Base-by-base conservation (phyloP, 208 protist genomes). In the Phytomonas sp. region DNA sequence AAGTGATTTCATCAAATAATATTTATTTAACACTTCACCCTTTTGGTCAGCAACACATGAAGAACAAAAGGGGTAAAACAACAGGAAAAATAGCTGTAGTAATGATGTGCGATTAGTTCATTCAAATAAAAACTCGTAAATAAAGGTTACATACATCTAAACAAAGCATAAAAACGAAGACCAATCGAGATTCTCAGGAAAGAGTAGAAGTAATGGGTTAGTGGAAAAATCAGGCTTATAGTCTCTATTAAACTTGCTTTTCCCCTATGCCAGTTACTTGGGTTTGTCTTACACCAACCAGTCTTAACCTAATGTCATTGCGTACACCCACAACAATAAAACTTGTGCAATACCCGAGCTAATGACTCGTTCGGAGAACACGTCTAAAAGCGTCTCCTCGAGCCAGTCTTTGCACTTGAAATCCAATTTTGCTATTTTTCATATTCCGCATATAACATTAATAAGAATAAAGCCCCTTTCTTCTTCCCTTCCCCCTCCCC, bases 381-480 rank as follows among this genome's bases (percentile, higher is more conserved):
- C 3, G 34, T 37, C 40, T 49, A 10, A 49, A 49, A 49, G 3
- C 40, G 19, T 49, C 40, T 19, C 40, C 14, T 49, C 19, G 10
- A 10, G 1, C 12, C 40, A 19, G 40, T 49, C 1, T 49, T 10
- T 49, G 40, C 40, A 49, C 19, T 49, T 49, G 19, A 16, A 12
- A 19, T 49, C 19, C 19, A 49, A 49, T 67, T 36, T 67, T 67
- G 29, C 29, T 67, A 37, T 42, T 67, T 67, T 32, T 8, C 16
- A 67, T 52, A 66, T 32, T n/a, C 7, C 10, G 42, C 62, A 70
- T 40, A n/a, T 23, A 66, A 71, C 12, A 63, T 26, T 61, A 37
- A 70, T 16, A 37, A 40, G 37, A 61, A 34, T 19, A 19, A 34
- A 37, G 31, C 3, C 3, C 16, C 40, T 32, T 30, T 67, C 36